Conservation (phyloP, 495 filamentous ascomycete species). For the Hypomontagnella submonticulosa region DNA sequence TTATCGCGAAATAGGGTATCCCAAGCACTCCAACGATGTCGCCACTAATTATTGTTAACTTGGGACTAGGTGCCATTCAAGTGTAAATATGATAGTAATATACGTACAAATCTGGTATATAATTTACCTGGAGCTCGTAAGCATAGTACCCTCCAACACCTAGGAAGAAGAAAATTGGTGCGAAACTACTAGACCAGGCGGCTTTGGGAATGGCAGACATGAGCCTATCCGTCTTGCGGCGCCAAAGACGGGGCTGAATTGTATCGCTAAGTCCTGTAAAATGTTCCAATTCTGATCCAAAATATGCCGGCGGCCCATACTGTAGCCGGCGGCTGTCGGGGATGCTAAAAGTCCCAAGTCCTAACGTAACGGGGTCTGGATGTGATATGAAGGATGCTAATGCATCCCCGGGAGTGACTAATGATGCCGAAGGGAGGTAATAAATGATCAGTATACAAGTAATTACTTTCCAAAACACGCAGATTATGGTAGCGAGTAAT, state of each 20-base stretch:
- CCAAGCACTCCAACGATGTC: slow-evolving; percentile 2
- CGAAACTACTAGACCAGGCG: slow-evolving; percentile 1
- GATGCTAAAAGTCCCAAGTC: slow-evolving; percentile 26
- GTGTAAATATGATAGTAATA: no score
- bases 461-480: slow-evolving; percentile 10
- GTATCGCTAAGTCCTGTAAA: background rate
- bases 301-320: background rate
- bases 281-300: background rate
- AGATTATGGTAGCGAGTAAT: slow-evolving; percentile 11
- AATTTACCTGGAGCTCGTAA: no score
- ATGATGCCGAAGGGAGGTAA: slow-evolving; percentile 3
- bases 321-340: slow-evolving; percentile 16
- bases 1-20: background rate
- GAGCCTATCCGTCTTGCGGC: slow-evolving; percentile 1
- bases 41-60: background rate
- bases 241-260: background rate
- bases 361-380: slow-evolving; percentile 19
- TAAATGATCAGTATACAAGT: background rate
- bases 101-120: no score
- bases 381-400: slow-evolving; percentile 36
- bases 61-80: no score
- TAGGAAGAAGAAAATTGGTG: background rate
- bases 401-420: slow-evolving; percentile 28
- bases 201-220: slow-evolving; percentile 7
- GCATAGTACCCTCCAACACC: background rate